A percentile compares a stretch with the other conserved stretches of the same genome.
These are phyloP conservation scores for Nakazawaea wyomingensis DNA, from an alignment of 805 yeast genomes.

Conservation along the genomic window DNA sequence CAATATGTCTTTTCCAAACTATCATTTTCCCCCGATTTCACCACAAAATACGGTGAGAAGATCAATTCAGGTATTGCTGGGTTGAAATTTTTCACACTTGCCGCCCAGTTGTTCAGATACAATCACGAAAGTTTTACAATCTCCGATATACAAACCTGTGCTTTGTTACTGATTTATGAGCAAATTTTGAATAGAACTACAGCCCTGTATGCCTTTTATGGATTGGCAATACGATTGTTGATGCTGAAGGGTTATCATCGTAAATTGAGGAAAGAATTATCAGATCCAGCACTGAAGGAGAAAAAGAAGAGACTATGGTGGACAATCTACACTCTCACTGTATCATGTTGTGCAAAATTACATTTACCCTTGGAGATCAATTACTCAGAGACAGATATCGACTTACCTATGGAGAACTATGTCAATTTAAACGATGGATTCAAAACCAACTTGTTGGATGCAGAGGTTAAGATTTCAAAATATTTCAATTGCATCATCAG, in stretches of 20 bases:
- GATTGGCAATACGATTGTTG: slow-evolving; percentile 28
- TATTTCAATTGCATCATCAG: slow-evolving; percentile 27
- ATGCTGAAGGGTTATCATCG: slow-evolving; percentile 28
- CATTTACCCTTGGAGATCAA: slow-evolving; percentile 32
- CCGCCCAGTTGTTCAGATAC: slow-evolving; percentile 21
- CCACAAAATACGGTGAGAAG: slow-evolving; percentile 1
- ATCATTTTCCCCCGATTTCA: slow-evolving; percentile 11
- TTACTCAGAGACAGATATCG: slow-evolving; percentile 27
- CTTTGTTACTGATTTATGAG: slow-evolving; percentile 29
- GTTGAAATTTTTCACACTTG: slow-evolving; percentile 23
- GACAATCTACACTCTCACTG: slow-evolving; percentile 32
- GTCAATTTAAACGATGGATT: slow-evolving; percentile 25
- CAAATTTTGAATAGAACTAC: slow-evolving; percentile 33
- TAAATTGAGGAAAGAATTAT: slow-evolving; percentile 13
- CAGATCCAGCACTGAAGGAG: slow-evolving; percentile 17
- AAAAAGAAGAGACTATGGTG: slow-evolving; percentile 34
- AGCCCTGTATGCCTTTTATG: slow-evolving; percentile 28
- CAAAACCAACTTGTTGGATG: slow-evolving; percentile 23
- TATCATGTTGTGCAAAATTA: slow-evolving; percentile 31
- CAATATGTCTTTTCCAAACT: slow-evolving; percentile 16
- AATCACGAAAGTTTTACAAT: slow-evolving; percentile 28
- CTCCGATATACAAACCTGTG: slow-evolving; percentile 27
- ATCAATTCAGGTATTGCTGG: slow-evolving; percentile 20
- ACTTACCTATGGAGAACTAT: slow-evolving; percentile 18
- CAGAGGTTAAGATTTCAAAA: slow-evolving; percentile 22